Conservation (phyloP, 306 rosid genomes). For the Senna siamea region DNA sequence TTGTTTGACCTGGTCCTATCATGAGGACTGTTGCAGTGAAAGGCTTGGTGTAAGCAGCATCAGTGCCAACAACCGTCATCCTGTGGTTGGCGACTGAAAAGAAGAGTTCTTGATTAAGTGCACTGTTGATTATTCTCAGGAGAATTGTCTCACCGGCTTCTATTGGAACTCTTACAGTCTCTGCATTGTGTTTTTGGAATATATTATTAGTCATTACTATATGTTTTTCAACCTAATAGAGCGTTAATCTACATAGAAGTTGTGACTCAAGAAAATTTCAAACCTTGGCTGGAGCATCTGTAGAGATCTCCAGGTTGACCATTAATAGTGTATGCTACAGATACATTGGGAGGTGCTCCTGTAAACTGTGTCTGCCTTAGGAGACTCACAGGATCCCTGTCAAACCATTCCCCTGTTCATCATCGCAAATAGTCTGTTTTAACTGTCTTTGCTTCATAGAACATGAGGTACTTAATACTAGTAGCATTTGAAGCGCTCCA, state of each 20-base stretch:
- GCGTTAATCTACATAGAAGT: constrained; percentile 11
- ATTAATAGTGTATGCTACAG: constrained; percentile 82
- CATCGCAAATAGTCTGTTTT: constrained; percentile 36
- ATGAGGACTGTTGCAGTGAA: constrained; percentile 64
- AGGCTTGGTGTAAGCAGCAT: constrained; percentile 80
- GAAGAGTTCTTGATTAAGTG: constrained; percentile 86
- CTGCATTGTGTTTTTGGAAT: constrained; percentile 51
- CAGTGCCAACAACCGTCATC: constrained; percentile 75
- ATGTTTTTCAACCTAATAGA: constrained; percentile 11
- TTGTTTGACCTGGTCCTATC: constrained; percentile 93
- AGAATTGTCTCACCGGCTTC: constrained; percentile 69
- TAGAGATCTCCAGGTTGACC: constrained; percentile 95
- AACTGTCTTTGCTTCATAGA: constrained; percentile 14
- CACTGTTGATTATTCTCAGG: constrained; percentile 73
- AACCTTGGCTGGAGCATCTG: constrained; percentile 78
- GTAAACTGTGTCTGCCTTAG: constrained; percentile 66
- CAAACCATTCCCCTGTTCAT: constrained; percentile 88
- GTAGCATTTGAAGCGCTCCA: background rate
- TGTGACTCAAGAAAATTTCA: constrained; percentile 15
- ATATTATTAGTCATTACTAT: background rate
- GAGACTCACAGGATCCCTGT: constrained; percentile 71
- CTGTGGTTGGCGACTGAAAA: constrained; percentile 80
- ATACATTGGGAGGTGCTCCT: constrained; percentile 81
- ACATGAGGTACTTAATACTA: background rate
- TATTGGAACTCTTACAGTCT: constrained; percentile 61